These are phyloP conservation scores for Zymoseptoria ardabiliae DNA, from an alignment of 2,329 filamentous ascomycete genomes.

Conservation along the genomic window DNA sequence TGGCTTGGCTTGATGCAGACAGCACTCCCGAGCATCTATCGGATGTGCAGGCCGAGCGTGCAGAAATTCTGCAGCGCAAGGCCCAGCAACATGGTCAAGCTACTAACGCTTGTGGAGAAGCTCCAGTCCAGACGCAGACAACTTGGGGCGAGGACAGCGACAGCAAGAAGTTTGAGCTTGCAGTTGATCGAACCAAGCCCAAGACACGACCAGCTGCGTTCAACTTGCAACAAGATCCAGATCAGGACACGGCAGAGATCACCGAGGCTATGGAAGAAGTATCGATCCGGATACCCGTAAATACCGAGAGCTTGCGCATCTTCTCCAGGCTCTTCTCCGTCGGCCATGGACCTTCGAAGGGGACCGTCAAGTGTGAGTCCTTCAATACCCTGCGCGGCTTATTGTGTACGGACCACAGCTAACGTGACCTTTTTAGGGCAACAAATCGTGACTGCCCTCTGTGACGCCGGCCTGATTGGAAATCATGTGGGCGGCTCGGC, in stretches of 20 bases:
- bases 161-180: not conserved
- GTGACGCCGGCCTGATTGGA: slow-evolving; percentile 9
- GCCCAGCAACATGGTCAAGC: not conserved
- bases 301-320: slow-evolving; percentile 2
- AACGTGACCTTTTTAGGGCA: not conserved
- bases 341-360: not conserved
- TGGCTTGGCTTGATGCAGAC: not conserved
- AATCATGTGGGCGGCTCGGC: slow-evolving; percentile 7
- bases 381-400: not conserved
- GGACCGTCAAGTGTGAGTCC: slow-evolving; percentile 2
- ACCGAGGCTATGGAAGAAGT: not conserved
- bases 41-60: not conserved
- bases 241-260: not conserved
- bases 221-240: too few relatives aligned
- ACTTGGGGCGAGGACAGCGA: not conserved
- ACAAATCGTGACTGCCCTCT: not conserved
- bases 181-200: not conserved
- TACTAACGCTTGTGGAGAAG: not conserved
- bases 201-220: not conserved
- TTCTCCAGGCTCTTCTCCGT: slow-evolving; percentile 1
- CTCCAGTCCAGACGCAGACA: not conserved
- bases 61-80: not conserved
- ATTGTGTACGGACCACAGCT: not conserved
- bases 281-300: not conserved
- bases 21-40: not conserved